A percentile compares a stretch with the other conserved stretches of the same genome.
Conservation (phyloP, 371 early-diverging fungal genomes). For the Encephalitozoon romaleae region DNA sequence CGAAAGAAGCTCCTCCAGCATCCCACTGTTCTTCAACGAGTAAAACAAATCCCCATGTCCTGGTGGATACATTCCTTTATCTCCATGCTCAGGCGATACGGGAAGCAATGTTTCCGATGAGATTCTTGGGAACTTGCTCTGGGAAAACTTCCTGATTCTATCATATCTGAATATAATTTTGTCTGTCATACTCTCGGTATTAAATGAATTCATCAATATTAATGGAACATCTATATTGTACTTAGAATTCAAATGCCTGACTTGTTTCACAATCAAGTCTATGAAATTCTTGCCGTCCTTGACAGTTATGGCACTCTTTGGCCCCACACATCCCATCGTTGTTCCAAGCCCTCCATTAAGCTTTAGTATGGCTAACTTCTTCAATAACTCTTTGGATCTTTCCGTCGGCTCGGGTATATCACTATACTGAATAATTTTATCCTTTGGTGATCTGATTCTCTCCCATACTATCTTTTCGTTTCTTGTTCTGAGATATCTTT, state of each 20-base stretch:
- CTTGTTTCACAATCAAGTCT: slow-evolving; percentile 90
- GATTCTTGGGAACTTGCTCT: slow-evolving; percentile 86
- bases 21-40: slow-evolving; percentile 79
- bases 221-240: slow-evolving; percentile 82
- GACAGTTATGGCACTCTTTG: slow-evolving; percentile 91
- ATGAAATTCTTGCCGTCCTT: slow-evolving; percentile 92
- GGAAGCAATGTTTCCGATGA: slow-evolving; percentile 81
- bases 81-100: slow-evolving; percentile 65
- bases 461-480: slow-evolving; percentile 58
- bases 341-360: slow-evolving; percentile 97
- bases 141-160: slow-evolving; percentile 86
- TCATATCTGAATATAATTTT: slow-evolving; percentile 88
- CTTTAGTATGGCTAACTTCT: slow-evolving; percentile 90
- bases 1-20: slow-evolving; percentile 79
- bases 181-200: slow-evolving; percentile 88
- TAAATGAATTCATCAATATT: slow-evolving; percentile 98
- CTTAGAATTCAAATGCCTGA: slow-evolving; percentile 82
- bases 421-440: slow-evolving; percentile 51
- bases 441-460: slow-evolving; percentile 54
- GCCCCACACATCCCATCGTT: slow-evolving; percentile 99
- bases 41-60: slow-evolving; percentile 97
- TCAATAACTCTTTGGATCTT: slow-evolving; percentile 60
- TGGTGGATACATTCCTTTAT: slow-evolving; percentile 77
- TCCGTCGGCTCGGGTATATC: slow-evolving; percentile 2
- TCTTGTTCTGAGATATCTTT: slow-evolving; percentile 48